Evolutionary conservation across 2,329 filamentous ascomycete genomes (phyloP), one percentile per base, ranked within the genome.

Genomic region (Phaeosphaeriaceae sp.): DNA sequence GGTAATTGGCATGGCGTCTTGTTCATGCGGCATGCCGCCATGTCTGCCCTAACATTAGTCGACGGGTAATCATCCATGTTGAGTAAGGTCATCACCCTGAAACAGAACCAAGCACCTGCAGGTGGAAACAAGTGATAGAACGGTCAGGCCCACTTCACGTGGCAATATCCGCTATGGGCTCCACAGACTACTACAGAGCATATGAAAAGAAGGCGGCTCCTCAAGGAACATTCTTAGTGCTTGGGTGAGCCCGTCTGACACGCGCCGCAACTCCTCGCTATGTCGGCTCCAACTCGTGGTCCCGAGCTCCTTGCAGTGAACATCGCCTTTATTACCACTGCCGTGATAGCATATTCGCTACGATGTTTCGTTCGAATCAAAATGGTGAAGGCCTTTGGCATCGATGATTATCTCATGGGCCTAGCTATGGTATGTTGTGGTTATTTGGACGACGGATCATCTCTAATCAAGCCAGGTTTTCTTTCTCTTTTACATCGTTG

Each of bases 341-440:
- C 70, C 0, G 23, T 66, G 1, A 45, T 66, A 20, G 60, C 70
- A 1, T 69, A 66, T 36, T 21, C 44, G 11, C 33, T 73, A 36
- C 52, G 70, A 56, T 63, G 60, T 37, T 68, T 61, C 46, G 68
- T 71, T 16, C 63, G 70, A 11, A 20, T 70, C 5, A 41, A 46
- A 18, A 67, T 73, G 63, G 68, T 73, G 4, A 70, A 67, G 47
- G 66, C 64, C 1, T 73, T 72, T 54, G 69, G 69, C 1, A 17
- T 61, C 13, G 70, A 73, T 46, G 70, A 73, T 46, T 72, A 63
- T 52, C 50, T 73, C 5, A 73, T 73, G 69, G 59, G 63, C 5
- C 13, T 63, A 6, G 65, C 70, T 15, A 60, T 58, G 30, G 70
- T 72, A 45, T 26, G 40, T 13, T n/a, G n/a, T 23, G 26, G 15